phyloP scores from a whole-genome alignment of 164 flowering plant genomes.

The Warburgia ugandensis region DNA sequence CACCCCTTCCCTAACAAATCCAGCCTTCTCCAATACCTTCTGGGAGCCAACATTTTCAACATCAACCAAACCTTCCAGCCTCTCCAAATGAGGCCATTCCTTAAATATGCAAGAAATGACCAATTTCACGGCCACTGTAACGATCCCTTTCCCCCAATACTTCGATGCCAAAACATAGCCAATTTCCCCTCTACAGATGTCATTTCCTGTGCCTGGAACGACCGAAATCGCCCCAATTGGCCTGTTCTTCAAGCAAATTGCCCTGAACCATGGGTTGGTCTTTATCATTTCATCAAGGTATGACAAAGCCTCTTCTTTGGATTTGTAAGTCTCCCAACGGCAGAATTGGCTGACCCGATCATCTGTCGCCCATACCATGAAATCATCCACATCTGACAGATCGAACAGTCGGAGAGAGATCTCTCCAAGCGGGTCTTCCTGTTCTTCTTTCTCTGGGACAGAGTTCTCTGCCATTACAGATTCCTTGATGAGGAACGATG shows the following conservation, averaged over 20 bases:
- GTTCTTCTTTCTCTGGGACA: no score
- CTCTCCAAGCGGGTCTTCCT: no score
- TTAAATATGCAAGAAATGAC: constrained; percentile 34
- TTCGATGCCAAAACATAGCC: constrained; percentile 50
- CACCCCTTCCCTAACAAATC: constrained; percentile 29
- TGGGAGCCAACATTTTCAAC: constrained; percentile 54
- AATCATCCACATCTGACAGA: constrained; percentile 33
- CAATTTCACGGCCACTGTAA: constrained; percentile 51
- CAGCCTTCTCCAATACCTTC: constrained; percentile 67
- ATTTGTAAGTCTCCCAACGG: constrained; percentile 32
- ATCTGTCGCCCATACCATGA: constrained; percentile 34
- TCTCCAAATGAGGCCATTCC: constrained; percentile 56
- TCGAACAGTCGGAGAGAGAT: constrained; percentile 27
- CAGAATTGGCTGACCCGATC: constrained; percentile 29
- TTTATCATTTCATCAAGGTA: constrained; percentile 21
- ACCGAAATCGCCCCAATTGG: constrained; percentile 47
- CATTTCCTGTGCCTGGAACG: constrained; percentile 16
- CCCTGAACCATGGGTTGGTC: constrained; percentile 54
- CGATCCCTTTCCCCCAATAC: constrained; percentile 73
- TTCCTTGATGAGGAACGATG: no score
- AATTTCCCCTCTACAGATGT: constrained; percentile 41
- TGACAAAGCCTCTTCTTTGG: constrained; percentile 33
- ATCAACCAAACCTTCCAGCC: constrained; percentile 63
- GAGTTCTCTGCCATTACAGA: no score
- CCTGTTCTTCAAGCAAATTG: constrained; percentile 44